Evolutionary conservation across 176 grass and related monocot species (phyloP), one percentile per base, ranked within the genome.

Genomic region (Aegilops speltoides): DNA sequence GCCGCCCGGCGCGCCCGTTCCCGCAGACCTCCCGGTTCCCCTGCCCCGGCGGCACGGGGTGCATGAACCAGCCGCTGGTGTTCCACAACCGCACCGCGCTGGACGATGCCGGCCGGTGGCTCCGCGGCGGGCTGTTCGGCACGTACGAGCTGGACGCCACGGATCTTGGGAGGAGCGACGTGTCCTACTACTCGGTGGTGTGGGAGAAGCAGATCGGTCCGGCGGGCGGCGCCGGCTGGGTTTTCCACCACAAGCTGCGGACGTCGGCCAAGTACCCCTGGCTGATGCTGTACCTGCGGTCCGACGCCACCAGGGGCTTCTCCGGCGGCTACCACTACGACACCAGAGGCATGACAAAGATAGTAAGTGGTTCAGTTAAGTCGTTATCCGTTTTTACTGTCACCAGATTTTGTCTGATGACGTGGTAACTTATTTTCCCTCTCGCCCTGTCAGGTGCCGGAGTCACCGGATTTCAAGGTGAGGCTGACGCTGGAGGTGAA

Each of bases 1-100:
- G 96, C 83, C 85, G 85, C 38, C 87, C 87, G 68, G 37, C 91
- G 40, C 83, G 75, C 3, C 96, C 96, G 4, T 94, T 98, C 79
- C 36, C 88, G 32, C 89, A 95, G 48, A 67, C 82, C 50, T 71
- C 82, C 1, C 86, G 93, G 62, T 98, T 98, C 82, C 96, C 91
- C 4, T 98, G 96, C 79, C 94, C 89, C 16, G 96, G 89, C 4
- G 96, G 93, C 19, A 57, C 66, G n/a, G 89, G 96, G 6, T 98
- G 96, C 93, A 98, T 98, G 96, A 94, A 98, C 89, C 96, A 95
- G 77, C 96, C 96, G 36, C 83, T 94, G 62, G 81, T 98, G 68
- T 93, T 91, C 86, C 96, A 98, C 73, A 89, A 95, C 73, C 89
- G 82, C 45, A 98, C 96, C 8, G 81, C 73, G 6, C 85, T 95